These are phyloP conservation scores for Penicillium brevicompactum DNA, from an alignment of 2,329 filamentous ascomycete genomes.

Conservation along the genomic window DNA sequence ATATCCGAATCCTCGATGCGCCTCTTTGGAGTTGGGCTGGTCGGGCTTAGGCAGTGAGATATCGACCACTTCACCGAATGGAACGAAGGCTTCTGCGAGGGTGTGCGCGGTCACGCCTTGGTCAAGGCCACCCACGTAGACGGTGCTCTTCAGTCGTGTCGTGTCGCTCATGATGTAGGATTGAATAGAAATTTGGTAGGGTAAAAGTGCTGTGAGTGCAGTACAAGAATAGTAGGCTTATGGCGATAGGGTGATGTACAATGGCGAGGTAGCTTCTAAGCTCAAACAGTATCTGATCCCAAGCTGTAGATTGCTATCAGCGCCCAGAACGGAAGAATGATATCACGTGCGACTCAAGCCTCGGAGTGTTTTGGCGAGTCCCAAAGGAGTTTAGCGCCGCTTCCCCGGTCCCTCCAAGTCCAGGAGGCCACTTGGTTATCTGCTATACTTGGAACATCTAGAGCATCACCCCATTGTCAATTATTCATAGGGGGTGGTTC, in stretches of 20 bases:
- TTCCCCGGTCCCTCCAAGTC: constrained; percentile 36
- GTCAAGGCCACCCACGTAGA: constrained; percentile 89
- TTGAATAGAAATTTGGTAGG: background rate
- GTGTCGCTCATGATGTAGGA: constrained; percentile 71
- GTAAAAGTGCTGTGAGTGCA: background rate
- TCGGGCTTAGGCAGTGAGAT: constrained; percentile 89
- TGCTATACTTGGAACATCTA: constrained; percentile 23
- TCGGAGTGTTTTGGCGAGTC: constrained; percentile 37
- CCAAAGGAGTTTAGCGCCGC: constrained; percentile 31
- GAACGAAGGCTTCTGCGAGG: constrained; percentile 88
- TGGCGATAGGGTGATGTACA: background rate
- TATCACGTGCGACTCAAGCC: constrained; percentile 34
- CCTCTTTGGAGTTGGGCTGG: constrained; percentile 72
- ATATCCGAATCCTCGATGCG: constrained; percentile 92
- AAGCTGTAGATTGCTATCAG: constrained; percentile 8
- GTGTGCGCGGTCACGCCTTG: constrained; percentile 73
- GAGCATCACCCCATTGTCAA: constrained; percentile 32
- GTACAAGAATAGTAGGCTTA: background rate
- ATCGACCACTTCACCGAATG: constrained; percentile 93
- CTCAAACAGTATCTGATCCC: background rate
- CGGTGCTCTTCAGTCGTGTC: constrained; percentile 80
- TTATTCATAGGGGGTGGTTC: constrained; percentile 34
- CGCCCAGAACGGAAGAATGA: constrained; percentile 24
- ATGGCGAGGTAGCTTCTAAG: background rate
- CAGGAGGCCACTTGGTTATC: constrained; percentile 46